Evolutionary conservation across 2,329 filamentous ascomycete genomes (phyloP), one percentile per base, ranked within the genome.

Genomic region (Leptographium galeiforme): DNA sequence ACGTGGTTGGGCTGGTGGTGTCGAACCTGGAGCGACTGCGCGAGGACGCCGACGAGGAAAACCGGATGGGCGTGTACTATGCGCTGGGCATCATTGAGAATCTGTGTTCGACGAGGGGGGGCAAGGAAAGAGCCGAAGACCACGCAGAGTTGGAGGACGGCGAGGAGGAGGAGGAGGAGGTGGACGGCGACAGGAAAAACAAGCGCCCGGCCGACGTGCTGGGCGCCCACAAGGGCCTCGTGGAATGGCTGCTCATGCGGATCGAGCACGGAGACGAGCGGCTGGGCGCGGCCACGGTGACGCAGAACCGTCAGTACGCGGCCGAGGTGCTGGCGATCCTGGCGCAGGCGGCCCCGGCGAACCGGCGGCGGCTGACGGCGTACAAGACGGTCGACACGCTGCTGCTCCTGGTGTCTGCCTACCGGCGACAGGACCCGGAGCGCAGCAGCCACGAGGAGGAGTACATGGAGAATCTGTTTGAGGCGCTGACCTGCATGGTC

Each of bases 281-380:
- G 8, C 16, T 19, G 18, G 38, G 30, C 8, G 48, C 40, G 14
- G 11, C 50, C 10, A 48, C 74, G 0, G 79, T 94, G 1, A 76
- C 81, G 6, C 93, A 98, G 65, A 98, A 98, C 65, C 95, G 93
- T 65, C 91, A 96, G 66, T 98, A 97, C 65, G 80, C 89, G 0
- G 89, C 91, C 16, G 93, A 98, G 68, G 80, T 97, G 8, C 73
- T 98, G 3, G 89, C 91, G 13, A 93, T 98, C 53, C 71, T 98
- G 10, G 76, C 91, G 18, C 90, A 96, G 66, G 81, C 82, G 1
- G 88, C 87, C 4, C 59, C 77, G 0, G 68, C 76, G 40, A 89
- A 89, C 61, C 74, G 87, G 46, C 70, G 70, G 25, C 76, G 75
- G 48, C 71, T 95, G 6, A 78, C 79, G 40, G 67, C 71, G 33